A percentile compares a stretch with the other conserved stretches of the same genome.
These are phyloP conservation scores for Moesziomyces parantarcticus DNA, from an alignment of 1,284 basidiomycete species.

Conservation along the genomic window DNA sequence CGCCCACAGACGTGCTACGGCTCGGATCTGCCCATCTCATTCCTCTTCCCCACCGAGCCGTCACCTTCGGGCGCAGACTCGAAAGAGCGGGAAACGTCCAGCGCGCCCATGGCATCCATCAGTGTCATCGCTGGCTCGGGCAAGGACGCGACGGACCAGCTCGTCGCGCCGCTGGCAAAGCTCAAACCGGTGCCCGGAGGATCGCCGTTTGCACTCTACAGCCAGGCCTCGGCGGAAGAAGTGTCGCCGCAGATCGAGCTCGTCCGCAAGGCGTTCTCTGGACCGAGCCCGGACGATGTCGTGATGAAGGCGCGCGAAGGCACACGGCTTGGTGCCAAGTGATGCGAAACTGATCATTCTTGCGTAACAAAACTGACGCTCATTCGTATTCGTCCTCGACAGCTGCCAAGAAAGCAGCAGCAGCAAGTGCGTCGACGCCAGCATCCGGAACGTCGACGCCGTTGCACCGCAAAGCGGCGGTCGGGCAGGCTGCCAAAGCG, in stretches of 20 bases:
- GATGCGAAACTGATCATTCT: conserved; percentile 2
- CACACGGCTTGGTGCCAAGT: conserved; percentile 70
- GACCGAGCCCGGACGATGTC: conserved; percentile 87
- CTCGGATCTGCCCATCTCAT: conserved; percentile 37
- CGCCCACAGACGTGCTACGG: conserved; percentile 42
- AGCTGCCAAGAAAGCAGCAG: conserved; percentile 46
- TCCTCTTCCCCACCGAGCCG: conserved; percentile 46
- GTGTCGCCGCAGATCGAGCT: conserved; percentile 23
- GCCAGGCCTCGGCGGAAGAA: conserved; percentile 14
- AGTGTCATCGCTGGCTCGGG: conserved; percentile 30
- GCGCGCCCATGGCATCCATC: conserved; percentile 6
- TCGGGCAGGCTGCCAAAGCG: conserved; percentile 47
- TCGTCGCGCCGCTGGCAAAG: conserved; percentile 16
- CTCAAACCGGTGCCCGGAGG: conserved; percentile 33
- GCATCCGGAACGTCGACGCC: conserved; percentile 50
- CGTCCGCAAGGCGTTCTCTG: conserved; percentile 73
- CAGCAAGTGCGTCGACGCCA: conserved; percentile 31
- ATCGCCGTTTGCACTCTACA: conserved; percentile 45
- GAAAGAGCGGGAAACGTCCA: not conserved
- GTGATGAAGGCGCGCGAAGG: conserved; percentile 82
- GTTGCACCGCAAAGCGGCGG: conserved; percentile 39
- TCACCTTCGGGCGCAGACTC: not conserved
- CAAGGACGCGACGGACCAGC: conserved; percentile 19
- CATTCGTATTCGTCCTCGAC: not conserved
- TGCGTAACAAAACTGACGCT: too few relatives aligned